Base-by-base conservation (phyloP, 345 rosid genomes). In the Pugionium cornutum region DNA sequence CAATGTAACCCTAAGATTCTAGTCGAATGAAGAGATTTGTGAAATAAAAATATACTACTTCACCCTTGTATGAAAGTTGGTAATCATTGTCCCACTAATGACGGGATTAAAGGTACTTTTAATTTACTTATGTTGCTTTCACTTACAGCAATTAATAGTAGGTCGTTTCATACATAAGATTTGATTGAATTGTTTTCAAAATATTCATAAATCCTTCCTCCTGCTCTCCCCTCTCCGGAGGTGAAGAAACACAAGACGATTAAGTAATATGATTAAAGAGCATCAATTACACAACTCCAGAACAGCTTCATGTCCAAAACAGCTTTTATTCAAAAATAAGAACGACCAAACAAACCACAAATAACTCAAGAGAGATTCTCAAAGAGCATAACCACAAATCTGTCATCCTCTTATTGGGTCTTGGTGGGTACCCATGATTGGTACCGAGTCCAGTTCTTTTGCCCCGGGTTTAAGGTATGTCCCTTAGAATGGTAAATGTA, bases 401-500 rank as follows among this genome's bases (percentile, higher is more conserved):
- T 28, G 9, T 11, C 57, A 66, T 47, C 59, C 37, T 58, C 62
- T 74, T 79, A 82, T 78, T 81, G 63, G 26, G 82, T 32, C 80
- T 88, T 88, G 44, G 87, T 27, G 28, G 97, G 97, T 58, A 79
- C 78, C 99, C 99, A 94, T 29, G 97, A 60, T 78, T 90, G 95
- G 77, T 87, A 90, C 59, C 96, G 85, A 47, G 97, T 86, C 99
- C 97, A 94, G 72, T 90, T 78, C 76, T 85, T 88, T 80, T 94
- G 95, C 34, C 83, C 84, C n/a, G 95, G 96, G 76, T 94, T 85
- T 66, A 94, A 89, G 4, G 91, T 69, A 77, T 94, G 97, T 43
- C 97, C 99, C 75, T 94, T 94, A 9, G 97, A 90, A 75, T 90
- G 99, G 78, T 90, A 94, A 54, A 88, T 85, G 54, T 62, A 83